Base-by-base conservation (phyloP, 257 asterid genomes). In the Penstemon barbatus region DNA sequence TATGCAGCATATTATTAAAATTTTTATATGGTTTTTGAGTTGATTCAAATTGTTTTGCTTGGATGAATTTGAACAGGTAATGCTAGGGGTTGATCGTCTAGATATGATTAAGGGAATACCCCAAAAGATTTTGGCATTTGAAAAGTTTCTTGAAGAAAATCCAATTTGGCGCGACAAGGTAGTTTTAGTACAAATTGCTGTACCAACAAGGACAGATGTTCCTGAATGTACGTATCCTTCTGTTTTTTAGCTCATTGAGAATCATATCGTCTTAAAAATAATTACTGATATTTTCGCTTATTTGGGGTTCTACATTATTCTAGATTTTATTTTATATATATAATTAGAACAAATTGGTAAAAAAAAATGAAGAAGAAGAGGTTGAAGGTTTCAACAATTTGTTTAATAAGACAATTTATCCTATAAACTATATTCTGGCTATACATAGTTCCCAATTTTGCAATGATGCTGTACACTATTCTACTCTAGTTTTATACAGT, bases 101-200 rank as follows among this genome's bases (percentile, higher is more conserved):
- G 98, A 89, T 79, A 92, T 86, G 95, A 92, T 89, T 50, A 92
- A 92, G 66, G 98, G 97, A 66, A 89, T 89, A 71, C 96, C 97
- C 11, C 97, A 92, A 78, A 89, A 89, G 84, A 83, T 92, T 69
- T 81, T 92, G 85, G 98, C 98, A 69, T 89, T 92, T 81, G 98
- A 92, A 74, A 89, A 92, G 73, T 89, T 92, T 73, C 96, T 92
- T 18, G 98, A 92, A 80, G 98, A 92, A 86, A 92, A 92, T 73
- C 91, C 96, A 19, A 58, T 76, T 59, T 92, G 98, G 98, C 86
- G 80, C 5, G 96, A 87, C 81, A 90, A 87, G 80, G 96, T 92
- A 46, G 97, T 92, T 69, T 75, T 89, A 57, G 85, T 92, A 60
- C 98, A 92, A 85, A 89, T 92, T 74, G 98, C 96, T 52, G 98